These are phyloP conservation scores for Ogataea salicorniae DNA, from an alignment of 805 yeast genomes.

Conservation along the genomic window DNA sequence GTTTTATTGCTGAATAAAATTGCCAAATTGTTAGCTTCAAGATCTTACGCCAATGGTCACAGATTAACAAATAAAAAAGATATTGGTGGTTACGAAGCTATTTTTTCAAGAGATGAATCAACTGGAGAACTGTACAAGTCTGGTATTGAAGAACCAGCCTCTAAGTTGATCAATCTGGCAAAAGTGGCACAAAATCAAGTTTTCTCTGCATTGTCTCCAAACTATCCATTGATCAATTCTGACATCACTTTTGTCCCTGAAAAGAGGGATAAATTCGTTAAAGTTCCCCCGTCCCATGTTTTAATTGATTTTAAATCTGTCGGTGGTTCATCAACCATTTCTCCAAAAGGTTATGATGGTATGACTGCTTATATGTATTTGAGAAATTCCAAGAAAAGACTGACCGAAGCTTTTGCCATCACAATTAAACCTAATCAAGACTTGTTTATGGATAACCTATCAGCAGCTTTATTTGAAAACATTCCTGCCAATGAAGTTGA, in stretches of 20 bases:
- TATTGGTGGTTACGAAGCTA: conserved; percentile 54
- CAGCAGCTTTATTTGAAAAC: conserved; percentile 76
- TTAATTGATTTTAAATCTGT: conserved; percentile 74
- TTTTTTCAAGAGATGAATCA: conserved; percentile 56
- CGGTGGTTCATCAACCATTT: conserved; percentile 48
- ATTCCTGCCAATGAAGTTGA: conserved; percentile 61
- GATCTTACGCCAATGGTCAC: conserved; percentile 1
- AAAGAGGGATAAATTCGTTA: conserved; percentile 41
- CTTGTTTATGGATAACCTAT: conserved; percentile 57
- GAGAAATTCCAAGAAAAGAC: conserved; percentile 54
- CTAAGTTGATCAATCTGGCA: conserved; percentile 40
- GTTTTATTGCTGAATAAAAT: conserved; percentile 50
- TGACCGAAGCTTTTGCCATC: conserved; percentile 78
- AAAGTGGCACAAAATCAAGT: conserved; percentile 62
- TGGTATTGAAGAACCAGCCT: conserved; percentile 8
- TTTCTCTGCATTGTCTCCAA: conserved; percentile 65
- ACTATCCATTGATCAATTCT: conserved; percentile 51
- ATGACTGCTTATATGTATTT: conserved; percentile 70
- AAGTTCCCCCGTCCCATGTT: conserved; percentile 58
- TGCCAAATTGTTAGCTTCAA: conserved; percentile 52
- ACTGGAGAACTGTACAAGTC: conserved; percentile 50
- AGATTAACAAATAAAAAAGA: conserved; percentile 13
- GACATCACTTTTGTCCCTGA: conserved; percentile 37
- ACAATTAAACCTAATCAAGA: conserved; percentile 55
- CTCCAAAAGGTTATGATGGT: conserved; percentile 65